Evolutionary conservation across 495 filamentous ascomycete species (phyloP).

Genomic region (Sphaerosporella brunnea): DNA sequence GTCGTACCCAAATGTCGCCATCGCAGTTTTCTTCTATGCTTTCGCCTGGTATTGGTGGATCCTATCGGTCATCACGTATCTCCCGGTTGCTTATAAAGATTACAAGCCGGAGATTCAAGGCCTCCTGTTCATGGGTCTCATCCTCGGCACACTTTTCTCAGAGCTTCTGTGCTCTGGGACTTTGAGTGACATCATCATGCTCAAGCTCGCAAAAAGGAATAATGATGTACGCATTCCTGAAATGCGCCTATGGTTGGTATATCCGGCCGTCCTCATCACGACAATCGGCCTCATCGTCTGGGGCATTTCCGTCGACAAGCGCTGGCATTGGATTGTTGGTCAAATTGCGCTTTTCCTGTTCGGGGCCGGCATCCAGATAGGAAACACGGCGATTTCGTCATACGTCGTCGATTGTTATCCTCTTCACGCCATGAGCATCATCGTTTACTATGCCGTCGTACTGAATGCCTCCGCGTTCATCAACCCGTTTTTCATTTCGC

Average conservation of each 20-base stretch:
- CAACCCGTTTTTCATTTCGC: slow-evolving; percentile 40
- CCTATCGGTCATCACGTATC: slow-evolving; percentile 40
- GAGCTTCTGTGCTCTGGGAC: slow-evolving; percentile 39
- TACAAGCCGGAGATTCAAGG: slow-evolving; percentile 40
- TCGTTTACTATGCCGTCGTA: slow-evolving; percentile 44
- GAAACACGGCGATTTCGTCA: slow-evolving; percentile 38
- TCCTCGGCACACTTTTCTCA: slow-evolving; percentile 38
- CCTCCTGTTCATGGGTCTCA: slow-evolving; percentile 39
- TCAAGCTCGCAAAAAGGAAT: slow-evolving; percentile 33
- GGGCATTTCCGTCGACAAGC: slow-evolving; percentile 39
- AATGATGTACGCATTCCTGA: slow-evolving; percentile 34
- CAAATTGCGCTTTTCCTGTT: slow-evolving; percentile 42
- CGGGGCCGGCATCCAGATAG: slow-evolving; percentile 43
- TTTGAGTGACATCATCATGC: slow-evolving; percentile 37
- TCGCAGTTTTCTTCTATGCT: slow-evolving; percentile 35
- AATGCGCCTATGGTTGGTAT: slow-evolving; percentile 43
- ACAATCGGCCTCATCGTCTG: slow-evolving; percentile 35
- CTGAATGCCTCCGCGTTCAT: slow-evolving; percentile 36
- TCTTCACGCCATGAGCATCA: slow-evolving; percentile 39
- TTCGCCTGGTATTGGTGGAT: slow-evolving; percentile 51
- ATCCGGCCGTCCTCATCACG: slow-evolving; percentile 37
- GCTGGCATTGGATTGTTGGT: slow-evolving; percentile 43
- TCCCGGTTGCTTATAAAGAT: slow-evolving; percentile 39
- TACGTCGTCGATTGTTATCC: slow-evolving; percentile 45
- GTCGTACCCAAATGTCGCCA: slow-evolving; percentile 31